These are phyloP conservation scores for Saccharum spontaneum DNA, from an alignment of 176 grass and related monocot species.

Conservation along the genomic window DNA sequence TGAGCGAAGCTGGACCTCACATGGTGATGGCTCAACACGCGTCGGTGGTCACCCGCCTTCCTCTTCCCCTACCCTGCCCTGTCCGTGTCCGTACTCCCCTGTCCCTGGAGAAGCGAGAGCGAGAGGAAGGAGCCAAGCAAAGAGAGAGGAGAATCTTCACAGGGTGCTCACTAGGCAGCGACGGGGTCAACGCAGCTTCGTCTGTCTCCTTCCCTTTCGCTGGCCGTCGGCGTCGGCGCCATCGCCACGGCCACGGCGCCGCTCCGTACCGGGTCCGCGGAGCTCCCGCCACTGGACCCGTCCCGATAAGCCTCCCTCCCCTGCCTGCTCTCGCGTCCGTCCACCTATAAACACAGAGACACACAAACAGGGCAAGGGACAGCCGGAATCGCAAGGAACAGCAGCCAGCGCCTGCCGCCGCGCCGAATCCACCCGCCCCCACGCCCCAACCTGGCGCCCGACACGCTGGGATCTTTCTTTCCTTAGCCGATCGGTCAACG, in stretches of 20 bases:
- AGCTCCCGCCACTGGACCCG: background rate
- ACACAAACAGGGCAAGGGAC: background rate
- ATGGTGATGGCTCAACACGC: background rate
- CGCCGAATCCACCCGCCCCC: background rate
- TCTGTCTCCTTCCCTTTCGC: background rate
- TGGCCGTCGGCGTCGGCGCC: background rate
- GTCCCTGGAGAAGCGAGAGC: background rate
- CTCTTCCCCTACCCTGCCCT: too few species aligned
- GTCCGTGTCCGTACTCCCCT: background rate
- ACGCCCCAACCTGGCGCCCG: background rate
- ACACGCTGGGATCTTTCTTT: background rate
- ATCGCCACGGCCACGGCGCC: background rate
- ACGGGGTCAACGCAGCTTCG: background rate
- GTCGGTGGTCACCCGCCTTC: background rate
- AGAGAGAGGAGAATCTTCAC: background rate
- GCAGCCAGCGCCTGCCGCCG: background rate
- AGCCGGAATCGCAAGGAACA: background rate
- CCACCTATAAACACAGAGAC: background rate
- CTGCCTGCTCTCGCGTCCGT: background rate
- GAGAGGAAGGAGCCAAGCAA: background rate
- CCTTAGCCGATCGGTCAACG: conserved; percentile 25
- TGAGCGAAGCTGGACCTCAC: background rate
- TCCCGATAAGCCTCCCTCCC: background rate
- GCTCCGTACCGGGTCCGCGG: background rate
- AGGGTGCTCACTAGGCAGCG: background rate